A percentile compares a stretch with the other conserved stretches of the same genome.
phyloP scores from a whole-genome alignment of 75 land plant genomes.

The Pseudotsuga menziesii region DNA sequence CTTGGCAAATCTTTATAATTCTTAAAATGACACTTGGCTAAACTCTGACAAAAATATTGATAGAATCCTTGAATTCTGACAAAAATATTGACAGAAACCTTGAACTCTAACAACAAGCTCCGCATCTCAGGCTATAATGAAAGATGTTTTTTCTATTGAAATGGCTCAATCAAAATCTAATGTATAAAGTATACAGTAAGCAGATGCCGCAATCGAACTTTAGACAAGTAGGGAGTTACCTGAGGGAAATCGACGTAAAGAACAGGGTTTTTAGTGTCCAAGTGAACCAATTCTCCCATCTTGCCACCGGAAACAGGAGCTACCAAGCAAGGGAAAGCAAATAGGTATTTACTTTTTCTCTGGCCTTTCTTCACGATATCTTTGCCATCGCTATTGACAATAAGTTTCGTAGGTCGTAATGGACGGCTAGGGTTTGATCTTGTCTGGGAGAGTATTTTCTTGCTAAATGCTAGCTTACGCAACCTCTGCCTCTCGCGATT shows the following conservation, averaged over 20 bases:
- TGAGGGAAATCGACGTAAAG: constrained; percentile 90
- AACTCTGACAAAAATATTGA: no score
- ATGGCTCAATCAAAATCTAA: background rate
- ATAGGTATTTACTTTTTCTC: constrained; percentile 76
- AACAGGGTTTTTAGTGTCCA: constrained; percentile 77
- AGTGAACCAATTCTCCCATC: constrained; percentile 77
- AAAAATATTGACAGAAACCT: no score
- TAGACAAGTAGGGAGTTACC: constrained; percentile 24
- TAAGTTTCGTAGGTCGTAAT: constrained; percentile 41
- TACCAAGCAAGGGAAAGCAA: constrained; percentile 87
- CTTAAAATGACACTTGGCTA: no score
- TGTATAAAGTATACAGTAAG: no score
- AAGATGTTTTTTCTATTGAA: background rate
- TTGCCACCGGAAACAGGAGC: constrained; percentile 83
- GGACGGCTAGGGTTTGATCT: constrained; percentile 14
- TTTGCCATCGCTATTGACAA: constrained; percentile 62
- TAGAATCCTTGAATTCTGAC: background rate
- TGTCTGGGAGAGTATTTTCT: constrained; percentile 22
- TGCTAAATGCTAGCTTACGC: constrained; percentile 29
- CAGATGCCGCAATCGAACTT: background rate
- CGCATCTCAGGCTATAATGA: background rate
- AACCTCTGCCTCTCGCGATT: constrained; percentile 40
- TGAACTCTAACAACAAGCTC: background rate
- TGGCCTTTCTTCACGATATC: constrained; percentile 83
- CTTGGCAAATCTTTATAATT: no score